phyloP scores from a whole-genome alignment of 805 yeast genomes.

The Candida ascalaphidarum region DNA sequence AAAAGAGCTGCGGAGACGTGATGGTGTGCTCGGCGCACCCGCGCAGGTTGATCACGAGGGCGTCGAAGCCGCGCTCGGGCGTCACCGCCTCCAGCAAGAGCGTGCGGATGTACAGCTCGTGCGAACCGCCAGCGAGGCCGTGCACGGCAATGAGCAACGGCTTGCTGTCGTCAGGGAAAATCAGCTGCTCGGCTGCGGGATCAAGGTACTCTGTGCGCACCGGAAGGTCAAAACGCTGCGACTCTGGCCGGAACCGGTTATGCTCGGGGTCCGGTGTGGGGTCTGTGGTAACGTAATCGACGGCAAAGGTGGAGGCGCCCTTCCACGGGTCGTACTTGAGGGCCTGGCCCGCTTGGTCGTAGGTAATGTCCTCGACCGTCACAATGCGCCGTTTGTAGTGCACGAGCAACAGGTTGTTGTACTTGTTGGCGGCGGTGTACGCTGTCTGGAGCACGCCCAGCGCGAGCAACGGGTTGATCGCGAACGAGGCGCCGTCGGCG shows the following conservation, averaged over 20 bases:
- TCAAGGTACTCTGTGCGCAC: constrained; percentile 60
- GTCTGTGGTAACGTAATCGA: constrained; percentile 45
- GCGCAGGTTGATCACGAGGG: constrained; percentile 55
- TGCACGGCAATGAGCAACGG: constrained; percentile 60
- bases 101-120: constrained; percentile 63
- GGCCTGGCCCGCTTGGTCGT: constrained; percentile 16
- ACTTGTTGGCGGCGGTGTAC: constrained; percentile 37
- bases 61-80: constrained; percentile 38
- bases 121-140: constrained; percentile 77
- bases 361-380: constrained; percentile 16
- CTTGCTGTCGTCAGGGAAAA: constrained; percentile 27
- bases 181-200: constrained; percentile 28
- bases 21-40: constrained; percentile 74
- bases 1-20: constrained; percentile 57
- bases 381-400: constrained; percentile 38
- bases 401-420: constrained; percentile 31
- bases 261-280: constrained; percentile 12
- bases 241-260: constrained; percentile 24
- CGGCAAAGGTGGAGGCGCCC: constrained; percentile 38
- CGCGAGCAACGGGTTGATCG: constrained; percentile 37
- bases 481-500: constrained; percentile 24
- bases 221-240: constrained; percentile 50
- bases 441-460: constrained; percentile 45
- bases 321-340: constrained; percentile 32
- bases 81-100: constrained; percentile 35